A percentile compares a stretch with the other conserved stretches of the same genome.
phyloP scores from a whole-genome alignment of 176 grass and related monocot species.

The Oryza glaberrima region DNA sequence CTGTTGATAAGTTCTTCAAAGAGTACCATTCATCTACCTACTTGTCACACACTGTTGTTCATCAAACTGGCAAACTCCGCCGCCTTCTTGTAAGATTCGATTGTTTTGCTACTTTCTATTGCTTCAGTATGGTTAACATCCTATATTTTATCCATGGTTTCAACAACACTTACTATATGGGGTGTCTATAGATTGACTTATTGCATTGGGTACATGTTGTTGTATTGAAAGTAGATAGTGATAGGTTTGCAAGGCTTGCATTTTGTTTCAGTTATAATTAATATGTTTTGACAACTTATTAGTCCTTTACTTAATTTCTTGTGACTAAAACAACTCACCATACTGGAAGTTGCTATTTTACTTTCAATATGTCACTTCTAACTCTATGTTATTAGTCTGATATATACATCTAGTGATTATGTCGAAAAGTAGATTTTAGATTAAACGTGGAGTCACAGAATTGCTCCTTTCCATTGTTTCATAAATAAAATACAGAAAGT shows the following conservation, averaged over 20 bases:
- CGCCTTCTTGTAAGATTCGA: slow-evolving; percentile 69
- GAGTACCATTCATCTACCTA: slow-evolving; percentile 87
- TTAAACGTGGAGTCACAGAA: not conserved
- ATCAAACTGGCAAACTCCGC: slow-evolving; percentile 81
- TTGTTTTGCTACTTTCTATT: slow-evolving; percentile 29
- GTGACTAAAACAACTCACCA: not conserved
- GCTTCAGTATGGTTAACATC: slow-evolving; percentile 6
- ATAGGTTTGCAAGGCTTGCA: slow-evolving; percentile 16
- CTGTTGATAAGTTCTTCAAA: slow-evolving; percentile 82
- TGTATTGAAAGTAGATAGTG: not conserved
- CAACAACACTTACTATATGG: slow-evolving; percentile 11
- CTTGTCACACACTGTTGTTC: slow-evolving; percentile 68
- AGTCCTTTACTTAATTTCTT: slow-evolving; percentile 16
- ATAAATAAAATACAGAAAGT: not conserved
- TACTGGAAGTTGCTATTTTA: slow-evolving; percentile 15
- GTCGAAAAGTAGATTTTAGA: not conserved
- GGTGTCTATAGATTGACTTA: not conserved
- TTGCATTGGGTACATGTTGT: not conserved
- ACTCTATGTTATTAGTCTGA: not conserved
- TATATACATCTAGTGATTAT: not conserved
- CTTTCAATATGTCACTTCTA: no score
- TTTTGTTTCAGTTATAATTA: slow-evolving; percentile 10
- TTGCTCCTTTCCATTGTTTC: not conserved
- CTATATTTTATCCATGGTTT: not conserved
- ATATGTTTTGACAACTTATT: slow-evolving; percentile 2